These are phyloP conservation scores for Yamadazyma paraphyllophila DNA, from an alignment of 805 yeast species.

Conservation along the genomic window DNA sequence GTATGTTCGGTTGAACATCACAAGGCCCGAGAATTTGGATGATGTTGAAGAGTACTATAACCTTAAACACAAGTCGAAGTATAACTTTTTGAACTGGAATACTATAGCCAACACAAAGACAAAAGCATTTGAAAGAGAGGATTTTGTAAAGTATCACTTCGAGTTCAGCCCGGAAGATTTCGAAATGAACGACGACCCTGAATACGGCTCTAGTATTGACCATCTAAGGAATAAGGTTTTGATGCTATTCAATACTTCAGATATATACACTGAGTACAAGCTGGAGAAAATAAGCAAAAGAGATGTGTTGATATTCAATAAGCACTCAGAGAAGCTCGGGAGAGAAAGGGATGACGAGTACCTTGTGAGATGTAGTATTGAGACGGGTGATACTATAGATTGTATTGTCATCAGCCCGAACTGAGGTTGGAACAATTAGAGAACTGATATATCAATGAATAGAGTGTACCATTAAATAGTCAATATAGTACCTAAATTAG, in stretches of 20 bases:
- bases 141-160: slow-evolving; percentile 54
- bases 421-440: too few relatives aligned
- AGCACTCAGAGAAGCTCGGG: slow-evolving; percentile 23
- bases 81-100: slow-evolving; percentile 24
- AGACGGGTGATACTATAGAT: slow-evolving; percentile 43
- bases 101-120: slow-evolving; percentile 16
- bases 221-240: slow-evolving; percentile 59
- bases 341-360: slow-evolving; percentile 23
- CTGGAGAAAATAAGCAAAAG: slow-evolving; percentile 9
- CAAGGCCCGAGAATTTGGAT: slow-evolving; percentile 16
- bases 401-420: slow-evolving; percentile 17
- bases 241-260: slow-evolving; percentile 48
- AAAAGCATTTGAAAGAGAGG: slow-evolving; percentile 19
- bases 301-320: slow-evolving; percentile 31
- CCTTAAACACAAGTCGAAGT: slow-evolving; percentile 25
- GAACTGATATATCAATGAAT: too few relatives aligned
- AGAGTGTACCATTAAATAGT: too few relatives aligned
- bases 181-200: slow-evolving; percentile 56
- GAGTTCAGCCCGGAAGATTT: slow-evolving; percentile 84
- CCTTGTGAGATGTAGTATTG: slow-evolving; percentile 37
- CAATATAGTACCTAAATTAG: too few relatives aligned
- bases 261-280: slow-evolving; percentile 21
- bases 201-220: slow-evolving; percentile 64
- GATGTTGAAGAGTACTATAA: slow-evolving; percentile 27
- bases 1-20: slow-evolving; percentile 50